Evolutionary conservation across 768 basidiomycete genomes (phyloP).

Genomic region (Suillus paluster): DNA sequence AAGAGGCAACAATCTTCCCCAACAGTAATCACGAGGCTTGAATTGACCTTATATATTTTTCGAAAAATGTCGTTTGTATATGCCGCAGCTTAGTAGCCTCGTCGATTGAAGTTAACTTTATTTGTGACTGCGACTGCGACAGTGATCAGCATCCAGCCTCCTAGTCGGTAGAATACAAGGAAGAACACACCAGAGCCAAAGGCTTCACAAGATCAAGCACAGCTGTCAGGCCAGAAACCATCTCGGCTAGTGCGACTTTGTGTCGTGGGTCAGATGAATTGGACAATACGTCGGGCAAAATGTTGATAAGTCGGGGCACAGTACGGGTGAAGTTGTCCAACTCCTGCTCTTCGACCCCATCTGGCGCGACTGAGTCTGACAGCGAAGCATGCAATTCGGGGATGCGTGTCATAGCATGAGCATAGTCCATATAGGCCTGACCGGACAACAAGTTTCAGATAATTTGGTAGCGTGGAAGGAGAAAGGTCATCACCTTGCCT

Average conservation of each 20-base stretch:
- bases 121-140: slow-evolving; percentile 43
- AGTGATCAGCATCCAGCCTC: slow-evolving; percentile 1
- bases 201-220: slow-evolving; percentile 65
- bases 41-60: slow-evolving; percentile 67
- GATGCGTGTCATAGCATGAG: slow-evolving; percentile 61
- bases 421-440: slow-evolving; percentile 77
- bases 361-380: slow-evolving; percentile 47
- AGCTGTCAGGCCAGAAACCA: slow-evolving; percentile 65
- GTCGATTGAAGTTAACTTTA: slow-evolving; percentile 51
- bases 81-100: slow-evolving; percentile 65
- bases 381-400: slow-evolving; percentile 55
- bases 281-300: slow-evolving; percentile 70
- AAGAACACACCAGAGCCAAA: slow-evolving; percentile 57
- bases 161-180: slow-evolving; percentile 6
- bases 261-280: slow-evolving; percentile 65
- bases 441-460: slow-evolving; percentile 7
- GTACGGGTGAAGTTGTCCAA: slow-evolving; percentile 62
- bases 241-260: slow-evolving; percentile 71
- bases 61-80: slow-evolving; percentile 64
- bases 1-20: not conserved
- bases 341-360: slow-evolving; percentile 52
- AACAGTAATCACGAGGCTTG: slow-evolving; percentile 31
- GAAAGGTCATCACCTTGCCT: slow-evolving; percentile 65
- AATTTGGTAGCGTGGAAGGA: slow-evolving; percentile 7
- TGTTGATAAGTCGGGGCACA: slow-evolving; percentile 66